Evolutionary conservation across 805 yeast genomes (phyloP).

Genomic region (Starmerella floris): DNA sequence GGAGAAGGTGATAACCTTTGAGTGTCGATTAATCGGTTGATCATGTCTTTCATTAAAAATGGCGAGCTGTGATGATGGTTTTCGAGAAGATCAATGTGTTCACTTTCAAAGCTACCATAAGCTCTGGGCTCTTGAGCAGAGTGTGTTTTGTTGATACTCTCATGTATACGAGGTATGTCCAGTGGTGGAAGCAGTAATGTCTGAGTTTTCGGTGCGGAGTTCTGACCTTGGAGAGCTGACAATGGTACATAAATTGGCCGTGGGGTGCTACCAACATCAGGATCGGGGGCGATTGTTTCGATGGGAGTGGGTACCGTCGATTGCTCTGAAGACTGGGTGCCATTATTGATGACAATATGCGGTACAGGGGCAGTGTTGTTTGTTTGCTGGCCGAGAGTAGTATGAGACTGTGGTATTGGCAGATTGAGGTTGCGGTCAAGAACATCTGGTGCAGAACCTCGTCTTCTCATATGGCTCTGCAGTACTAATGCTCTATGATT

Average conservation of each 20-base stretch:
- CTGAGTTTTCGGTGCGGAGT: neutral
- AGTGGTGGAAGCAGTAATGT: neutral
- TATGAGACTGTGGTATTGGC: no score
- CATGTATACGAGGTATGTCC: neutral
- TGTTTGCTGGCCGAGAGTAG: no score
- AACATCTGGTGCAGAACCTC: conserved; percentile 1
- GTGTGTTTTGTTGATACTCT: neutral
- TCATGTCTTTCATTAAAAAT: neutral
- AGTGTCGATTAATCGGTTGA: neutral
- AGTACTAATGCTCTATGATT: neutral
- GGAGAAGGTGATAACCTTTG: neutral
- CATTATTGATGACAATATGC: no score
- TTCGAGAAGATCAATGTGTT: neutral
- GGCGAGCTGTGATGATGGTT: neutral
- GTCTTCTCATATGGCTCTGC: conserved; percentile 1
- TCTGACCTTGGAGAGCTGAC: neutral
- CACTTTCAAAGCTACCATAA: neutral
- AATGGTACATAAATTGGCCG: no score
- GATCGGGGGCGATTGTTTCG: no score
- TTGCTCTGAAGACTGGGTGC: no score
- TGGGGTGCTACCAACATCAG: no score
- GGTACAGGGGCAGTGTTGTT: no score
- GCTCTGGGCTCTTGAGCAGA: neutral
- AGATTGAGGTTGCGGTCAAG: no score
- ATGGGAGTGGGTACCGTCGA: no score